Evolutionary conservation across 371 early-diverging fungal species (phyloP).

Genomic region (Mortierella sp.): DNA sequence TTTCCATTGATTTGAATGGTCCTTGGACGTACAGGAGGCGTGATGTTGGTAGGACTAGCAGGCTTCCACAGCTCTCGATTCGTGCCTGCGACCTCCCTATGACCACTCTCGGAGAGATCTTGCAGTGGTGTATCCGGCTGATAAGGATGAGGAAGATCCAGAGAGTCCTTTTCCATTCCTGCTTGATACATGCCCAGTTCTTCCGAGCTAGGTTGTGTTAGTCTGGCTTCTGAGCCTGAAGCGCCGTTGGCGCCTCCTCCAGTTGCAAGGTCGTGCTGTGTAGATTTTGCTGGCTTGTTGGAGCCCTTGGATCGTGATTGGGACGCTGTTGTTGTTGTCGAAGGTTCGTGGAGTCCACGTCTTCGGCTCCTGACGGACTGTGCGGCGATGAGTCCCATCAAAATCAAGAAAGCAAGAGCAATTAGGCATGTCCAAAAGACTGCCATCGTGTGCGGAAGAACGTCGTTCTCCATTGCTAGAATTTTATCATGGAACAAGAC

Average conservation of each 20-base stretch:
- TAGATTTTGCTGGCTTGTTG: neutral
- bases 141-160: conserved; percentile 18
- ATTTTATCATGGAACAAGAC: conserved; percentile 34
- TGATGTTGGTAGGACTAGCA: neutral
- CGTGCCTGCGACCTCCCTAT: neutral
- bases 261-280: neutral
- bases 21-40: neutral
- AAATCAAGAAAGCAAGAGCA: conserved; percentile 42
- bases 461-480: conserved; percentile 24
- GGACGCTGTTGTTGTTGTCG: conserved; percentile 24
- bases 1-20: conserved; percentile 14
- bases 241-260: neutral
- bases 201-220: conserved; percentile 29
- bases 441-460: conserved; percentile 30
- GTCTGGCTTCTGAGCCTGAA: conserved; percentile 21
- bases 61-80: conserved; percentile 20
- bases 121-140: too few relatives aligned
- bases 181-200: conserved; percentile 20
- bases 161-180: conserved; percentile 23
- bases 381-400: conserved; percentile 23
- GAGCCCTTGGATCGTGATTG: conserved; percentile 8
- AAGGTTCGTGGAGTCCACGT: conserved; percentile 35
- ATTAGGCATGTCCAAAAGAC: conserved; percentile 47
- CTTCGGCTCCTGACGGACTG: conserved; percentile 38
- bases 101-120: too few relatives aligned